These are phyloP conservation scores for Fusarium annulatum DNA, from an alignment of 2,329 filamentous ascomycete species.

Conservation along the genomic window DNA sequence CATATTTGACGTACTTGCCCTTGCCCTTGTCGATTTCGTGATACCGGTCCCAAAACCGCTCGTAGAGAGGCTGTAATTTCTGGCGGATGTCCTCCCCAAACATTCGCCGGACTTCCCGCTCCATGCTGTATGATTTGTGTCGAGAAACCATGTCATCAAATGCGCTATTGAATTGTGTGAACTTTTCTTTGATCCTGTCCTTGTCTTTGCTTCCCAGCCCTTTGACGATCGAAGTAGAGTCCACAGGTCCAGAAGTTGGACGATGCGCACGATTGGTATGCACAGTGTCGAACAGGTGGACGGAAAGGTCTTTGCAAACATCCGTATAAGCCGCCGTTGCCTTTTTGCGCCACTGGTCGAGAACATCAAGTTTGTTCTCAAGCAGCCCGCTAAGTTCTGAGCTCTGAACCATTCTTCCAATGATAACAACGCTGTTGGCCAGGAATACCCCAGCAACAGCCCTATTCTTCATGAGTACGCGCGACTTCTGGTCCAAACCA, in stretches of 20 bases:
- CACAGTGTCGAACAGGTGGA: constrained; percentile 88
- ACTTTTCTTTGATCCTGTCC: constrained; percentile 96
- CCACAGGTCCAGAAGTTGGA: constrained; percentile 79
- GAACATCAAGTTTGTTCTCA: constrained; percentile 69
- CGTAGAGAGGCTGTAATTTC: constrained; percentile 94
- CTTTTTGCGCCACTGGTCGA: constrained; percentile 90
- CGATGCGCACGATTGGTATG: constrained; percentile 83
- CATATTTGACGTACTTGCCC: constrained; percentile 98
- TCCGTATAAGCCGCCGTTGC: constrained; percentile 84
- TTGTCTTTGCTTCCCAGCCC: constrained; percentile 88
- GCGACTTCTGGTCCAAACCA: constrained; percentile 79
- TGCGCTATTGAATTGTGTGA: constrained; percentile 86
- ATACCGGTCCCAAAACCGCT: constrained; percentile 95
- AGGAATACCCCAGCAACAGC: constrained; percentile 87
- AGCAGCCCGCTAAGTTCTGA: constrained; percentile 83
- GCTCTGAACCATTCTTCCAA: constrained; percentile 84
- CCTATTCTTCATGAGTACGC: constrained; percentile 79
- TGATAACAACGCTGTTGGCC: constrained; percentile 85
- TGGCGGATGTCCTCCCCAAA: constrained; percentile 87
- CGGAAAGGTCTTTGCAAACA: constrained; percentile 87
- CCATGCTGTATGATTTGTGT: constrained; percentile 89
- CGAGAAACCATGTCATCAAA: constrained; percentile 90
- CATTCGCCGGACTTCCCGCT: constrained; percentile 84
- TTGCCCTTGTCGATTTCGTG: constrained; percentile 98
- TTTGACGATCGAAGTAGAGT: constrained; percentile 87